Evolutionary conservation across 768 basidiomycete genomes (phyloP), one percentile per base, ranked within the genome.

Genomic region (Exsudoporus frostii): DNA sequence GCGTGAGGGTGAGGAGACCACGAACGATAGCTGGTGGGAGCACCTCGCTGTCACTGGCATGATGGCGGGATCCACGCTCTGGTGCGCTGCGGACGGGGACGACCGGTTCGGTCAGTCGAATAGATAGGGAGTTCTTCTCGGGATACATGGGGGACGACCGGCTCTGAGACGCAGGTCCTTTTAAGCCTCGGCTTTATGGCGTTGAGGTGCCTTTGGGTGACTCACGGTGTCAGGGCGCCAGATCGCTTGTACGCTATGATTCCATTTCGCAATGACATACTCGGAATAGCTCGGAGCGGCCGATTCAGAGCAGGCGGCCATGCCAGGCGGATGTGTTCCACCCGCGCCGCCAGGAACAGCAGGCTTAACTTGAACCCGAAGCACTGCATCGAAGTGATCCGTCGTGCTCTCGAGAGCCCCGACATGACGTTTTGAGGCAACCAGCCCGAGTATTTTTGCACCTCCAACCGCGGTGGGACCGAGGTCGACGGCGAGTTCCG

Each of bases 71-170:
- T 27, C 55, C 9, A 10, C 71, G 73, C 61, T 81, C 79, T 45
- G 45, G 34, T 24, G 76, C 52, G 56, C 64, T 70, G 45, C 81
- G 76, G 39, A 92, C 77, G 66, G 87, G 85, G 48, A 90, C 81
- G 46, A 86, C 86, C 4, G 86, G 81, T 64, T 92, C 89, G 5
- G 85, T 84, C 48, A 92, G 76, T 22, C 78, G 76, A 56, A 91
- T 82, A 17, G 74, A 71, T 11, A 84, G 71, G 15, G 76, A 67
- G 61, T 73, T 80, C 51, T 75, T 79, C 13, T 61, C 56, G n/a
- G 50, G 48, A 48, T 32, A 27, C 57, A 64, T 64, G 57, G 15
- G 15, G 20, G 3, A 43, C 20, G 45, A 24, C 37, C 13, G 22
- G 15, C 27, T 13, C 20, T 10, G 40, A 14, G 17, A 20, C 30